phyloP scores from a whole-genome alignment of 2,329 filamentous ascomycete genomes.

The Capronia coronata region DNA sequence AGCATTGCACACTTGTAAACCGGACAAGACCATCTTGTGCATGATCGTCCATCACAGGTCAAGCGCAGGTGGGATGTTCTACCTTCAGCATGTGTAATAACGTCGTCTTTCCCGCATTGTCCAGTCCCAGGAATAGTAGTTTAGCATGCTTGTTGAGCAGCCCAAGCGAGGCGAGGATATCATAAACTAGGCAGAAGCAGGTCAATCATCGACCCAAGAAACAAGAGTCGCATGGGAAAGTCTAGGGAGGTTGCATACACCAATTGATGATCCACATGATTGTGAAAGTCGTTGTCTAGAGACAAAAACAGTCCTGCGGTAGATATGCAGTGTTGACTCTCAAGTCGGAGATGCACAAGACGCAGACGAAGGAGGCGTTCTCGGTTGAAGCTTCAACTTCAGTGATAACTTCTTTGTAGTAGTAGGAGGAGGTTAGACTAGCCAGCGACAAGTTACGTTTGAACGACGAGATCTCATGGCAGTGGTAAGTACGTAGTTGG shows the following conservation, averaged over 20 bases:
- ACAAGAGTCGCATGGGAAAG: background rate
- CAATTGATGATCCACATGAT: conserved; percentile 91
- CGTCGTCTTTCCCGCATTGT: conserved; percentile 92
- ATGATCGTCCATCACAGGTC: background rate
- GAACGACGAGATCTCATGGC: conserved; percentile 10
- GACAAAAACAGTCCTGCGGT: background rate
- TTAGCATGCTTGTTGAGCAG: conserved; percentile 95
- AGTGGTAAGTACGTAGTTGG: background rate
- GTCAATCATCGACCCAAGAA: background rate
- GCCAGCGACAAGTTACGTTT: background rate
- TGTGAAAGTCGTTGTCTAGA: background rate
- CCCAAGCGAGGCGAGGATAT: conserved; percentile 78
- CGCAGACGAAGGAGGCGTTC: background rate
- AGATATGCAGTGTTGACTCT: background rate
- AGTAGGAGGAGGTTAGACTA: no score
- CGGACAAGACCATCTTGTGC: background rate
- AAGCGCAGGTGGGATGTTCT: conserved; percentile 20
- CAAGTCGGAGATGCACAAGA: background rate
- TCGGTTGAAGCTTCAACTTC: background rate
- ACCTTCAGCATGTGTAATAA: conserved; percentile 94
- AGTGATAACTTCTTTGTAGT: background rate
- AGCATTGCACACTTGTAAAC: background rate
- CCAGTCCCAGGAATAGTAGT: conserved; percentile 84
- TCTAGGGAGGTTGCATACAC: conserved; percentile 57
- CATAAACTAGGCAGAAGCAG: conserved; percentile 59